Conservation (phyloP, 108 stramenopile species). For the Skeletonema tropicum region DNA sequence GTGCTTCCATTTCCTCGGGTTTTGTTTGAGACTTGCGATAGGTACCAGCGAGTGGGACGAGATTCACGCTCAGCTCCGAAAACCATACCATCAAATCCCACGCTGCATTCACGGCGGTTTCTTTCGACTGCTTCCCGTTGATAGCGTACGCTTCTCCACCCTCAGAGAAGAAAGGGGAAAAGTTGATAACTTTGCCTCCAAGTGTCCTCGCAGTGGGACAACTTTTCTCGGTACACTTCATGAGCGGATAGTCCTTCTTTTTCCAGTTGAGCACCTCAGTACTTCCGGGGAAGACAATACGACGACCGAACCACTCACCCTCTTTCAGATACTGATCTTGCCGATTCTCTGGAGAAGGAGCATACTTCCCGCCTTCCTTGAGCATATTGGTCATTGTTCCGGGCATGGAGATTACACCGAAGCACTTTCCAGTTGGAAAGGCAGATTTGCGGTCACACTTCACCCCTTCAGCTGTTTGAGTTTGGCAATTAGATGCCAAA, state of each 20-base stretch:
- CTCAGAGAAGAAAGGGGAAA: conserved; percentile 47
- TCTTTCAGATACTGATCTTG: conserved; percentile 21
- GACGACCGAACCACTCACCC: conserved; percentile 39
- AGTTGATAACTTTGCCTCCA: conserved; percentile 26
- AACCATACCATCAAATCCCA: conserved; percentile 53
- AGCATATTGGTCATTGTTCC: conserved; percentile 41
- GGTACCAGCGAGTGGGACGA: conserved; percentile 38
- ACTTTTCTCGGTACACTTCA: conserved; percentile 16
- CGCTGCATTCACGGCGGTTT: conserved; percentile 33
- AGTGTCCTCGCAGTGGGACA: conserved; percentile 28
- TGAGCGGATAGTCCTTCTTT: conserved; percentile 8
- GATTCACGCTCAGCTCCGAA: conserved; percentile 25
- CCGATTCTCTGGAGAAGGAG: conserved; percentile 31
- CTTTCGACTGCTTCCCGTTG: conserved; percentile 45
- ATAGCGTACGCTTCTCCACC: conserved; percentile 45
- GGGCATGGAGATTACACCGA: conserved; percentile 50
- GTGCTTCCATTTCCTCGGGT: conserved; percentile 9
- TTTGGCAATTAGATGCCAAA: conserved; percentile 41
- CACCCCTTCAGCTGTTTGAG: conserved; percentile 15
- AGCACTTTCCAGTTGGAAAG: conserved; percentile 48
- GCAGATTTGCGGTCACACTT: conserved; percentile 48
- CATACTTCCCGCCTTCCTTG: conserved; percentile 30
- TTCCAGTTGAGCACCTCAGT: conserved; percentile 34
- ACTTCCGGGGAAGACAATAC: conserved; percentile 37
- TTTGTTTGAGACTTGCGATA: conserved; percentile 35